Evolutionary conservation across 139 green algal genomes (phyloP), one percentile per base, ranked within the genome.

Genomic region (Pycnococcus provasolii): DNA sequence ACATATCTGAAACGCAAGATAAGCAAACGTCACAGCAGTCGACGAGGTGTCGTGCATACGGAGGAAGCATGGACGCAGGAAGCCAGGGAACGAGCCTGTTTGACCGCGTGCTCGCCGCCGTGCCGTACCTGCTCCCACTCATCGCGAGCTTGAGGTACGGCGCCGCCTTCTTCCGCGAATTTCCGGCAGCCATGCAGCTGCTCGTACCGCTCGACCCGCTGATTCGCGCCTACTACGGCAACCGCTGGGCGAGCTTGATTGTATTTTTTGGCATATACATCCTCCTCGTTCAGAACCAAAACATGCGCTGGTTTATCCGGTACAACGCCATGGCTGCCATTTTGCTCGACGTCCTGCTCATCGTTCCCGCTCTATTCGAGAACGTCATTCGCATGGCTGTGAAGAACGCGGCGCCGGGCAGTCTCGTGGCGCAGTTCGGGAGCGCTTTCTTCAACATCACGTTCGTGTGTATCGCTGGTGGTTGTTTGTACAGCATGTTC

Each of bases 261-360:
- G 37, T 66, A 39, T 80, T 80, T 45, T 76, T 80, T 41, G 62
- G 40, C 9, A 40, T 76, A 8, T 76, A 76, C 42, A 45, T 71
- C 57, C 68, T 68, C 41, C 48, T 80, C 1, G 66, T 58, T 26
- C 45, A 67, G 45, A 80, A 80, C 67, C 61, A 50, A 37, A 71
- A 70, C 43, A 53, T 80, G 53, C 58, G 8, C 15, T 44, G 74
- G 37, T 80, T 76, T 50, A 48, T 75, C 4, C 61, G 74, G 4
- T 76, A 76, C 69, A 75, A 80, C 67, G 68, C 55, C 2, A 80
- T 80, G 74, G 68, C 76, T 64, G 69, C 74, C 47, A 70, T 80
- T 8, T 42, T 80, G 3, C 60, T 80, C 9, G 74, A 80, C 60
- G 76, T 80, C 46, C 15, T 67, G 11, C 65, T 80, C 13, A 71